Percentiles rank a stretch among this genome's conserved stretches.
These are phyloP conservation scores for Tricharina praecox DNA, from an alignment of 495 filamentous ascomycete species.

Conservation along the genomic window DNA sequence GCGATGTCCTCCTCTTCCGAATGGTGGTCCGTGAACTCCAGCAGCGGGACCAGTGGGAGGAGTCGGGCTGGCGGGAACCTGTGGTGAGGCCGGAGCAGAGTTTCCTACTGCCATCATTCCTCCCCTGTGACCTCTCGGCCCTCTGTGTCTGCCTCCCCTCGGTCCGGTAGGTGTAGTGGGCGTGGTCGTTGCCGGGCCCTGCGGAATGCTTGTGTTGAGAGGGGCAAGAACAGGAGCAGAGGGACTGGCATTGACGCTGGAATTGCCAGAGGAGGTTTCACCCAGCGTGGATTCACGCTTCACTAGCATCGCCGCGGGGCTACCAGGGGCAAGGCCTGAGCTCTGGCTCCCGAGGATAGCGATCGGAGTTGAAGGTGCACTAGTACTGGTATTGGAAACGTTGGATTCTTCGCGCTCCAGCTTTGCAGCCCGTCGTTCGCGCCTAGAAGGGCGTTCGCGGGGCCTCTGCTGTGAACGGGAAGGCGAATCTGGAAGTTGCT, in stretches of 20 bases:
- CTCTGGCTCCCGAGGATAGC: conserved; percentile 31
- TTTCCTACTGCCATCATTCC: conserved; percentile 1
- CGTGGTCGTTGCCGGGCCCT: conserved; percentile 12
- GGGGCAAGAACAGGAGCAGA: conserved; percentile 6
- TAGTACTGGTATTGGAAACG: conserved; percentile 17
- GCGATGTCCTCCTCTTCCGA: conserved; percentile 8
- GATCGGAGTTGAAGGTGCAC: conserved; percentile 20
- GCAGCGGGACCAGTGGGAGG: conserved; percentile 23
- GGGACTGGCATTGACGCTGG: background rate
- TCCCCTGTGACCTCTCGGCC: background rate
- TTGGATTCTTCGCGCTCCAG: conserved; percentile 21
- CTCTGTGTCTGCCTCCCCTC: background rate
- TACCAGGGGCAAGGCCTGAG: background rate
- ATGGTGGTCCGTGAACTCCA: background rate
- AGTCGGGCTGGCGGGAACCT: conserved; percentile 8
- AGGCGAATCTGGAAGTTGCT: conserved; percentile 19
- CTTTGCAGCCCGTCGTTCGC: conserved; percentile 15
- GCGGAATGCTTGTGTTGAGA: conserved; percentile 10
- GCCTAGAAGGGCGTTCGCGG: conserved; percentile 12
- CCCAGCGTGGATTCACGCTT: conserved; percentile 9
- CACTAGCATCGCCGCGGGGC: conserved; percentile 15
- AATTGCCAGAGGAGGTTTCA: background rate
- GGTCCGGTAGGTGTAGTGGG: conserved; percentile 13
- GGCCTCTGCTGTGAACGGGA: conserved; percentile 15
- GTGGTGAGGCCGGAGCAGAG: background rate